A percentile compares a stretch with the other conserved stretches of the same genome.
Conservation (phyloP, 2,329 filamentous ascomycete genomes). For the Dactylellina leptospora region DNA sequence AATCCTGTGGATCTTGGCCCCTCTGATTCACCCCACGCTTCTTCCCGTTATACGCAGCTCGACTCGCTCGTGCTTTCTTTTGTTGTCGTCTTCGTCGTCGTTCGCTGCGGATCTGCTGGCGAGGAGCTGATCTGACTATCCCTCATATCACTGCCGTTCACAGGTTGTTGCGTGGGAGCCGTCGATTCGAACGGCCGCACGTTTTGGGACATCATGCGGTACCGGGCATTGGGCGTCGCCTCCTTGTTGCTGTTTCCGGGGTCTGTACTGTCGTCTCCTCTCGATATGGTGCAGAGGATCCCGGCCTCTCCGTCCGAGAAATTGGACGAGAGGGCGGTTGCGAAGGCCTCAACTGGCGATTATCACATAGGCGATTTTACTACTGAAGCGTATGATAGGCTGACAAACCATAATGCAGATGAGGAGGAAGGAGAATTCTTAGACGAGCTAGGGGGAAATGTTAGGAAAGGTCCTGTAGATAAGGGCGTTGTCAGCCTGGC, state of each 20-base stretch:
- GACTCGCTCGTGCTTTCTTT: constrained; percentile 20
- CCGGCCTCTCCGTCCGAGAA: neutral
- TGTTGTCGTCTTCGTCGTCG: neutral
- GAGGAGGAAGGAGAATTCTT: constrained; percentile 2
- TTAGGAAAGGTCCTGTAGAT: constrained; percentile 21
- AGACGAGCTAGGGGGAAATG: neutral
- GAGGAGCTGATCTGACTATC: constrained; percentile 33
- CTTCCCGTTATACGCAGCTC: neutral
- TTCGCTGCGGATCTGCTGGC: neutral
- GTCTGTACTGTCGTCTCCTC: constrained; percentile 7
- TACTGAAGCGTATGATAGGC: constrained; percentile 28
- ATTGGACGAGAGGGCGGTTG: constrained; percentile 7
- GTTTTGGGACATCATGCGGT: constrained; percentile 29
- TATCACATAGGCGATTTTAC: constrained; percentile 25
- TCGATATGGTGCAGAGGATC: neutral
- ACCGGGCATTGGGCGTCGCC: neutral
- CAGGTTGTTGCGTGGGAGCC: neutral
- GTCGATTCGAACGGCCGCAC: constrained; percentile 15
- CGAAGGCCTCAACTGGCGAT: constrained; percentile 9
- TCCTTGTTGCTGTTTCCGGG: constrained; percentile 15
- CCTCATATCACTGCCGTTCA: neutral
- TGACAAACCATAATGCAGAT: constrained; percentile 32
- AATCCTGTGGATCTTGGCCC: constrained; percentile 27
- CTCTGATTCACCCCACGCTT: constrained; percentile 8
- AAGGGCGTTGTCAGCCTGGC: constrained; percentile 5